Evolutionary conservation across 345 rosid species (phyloP).

Genomic region (Excoecaria cochinchinensis): DNA sequence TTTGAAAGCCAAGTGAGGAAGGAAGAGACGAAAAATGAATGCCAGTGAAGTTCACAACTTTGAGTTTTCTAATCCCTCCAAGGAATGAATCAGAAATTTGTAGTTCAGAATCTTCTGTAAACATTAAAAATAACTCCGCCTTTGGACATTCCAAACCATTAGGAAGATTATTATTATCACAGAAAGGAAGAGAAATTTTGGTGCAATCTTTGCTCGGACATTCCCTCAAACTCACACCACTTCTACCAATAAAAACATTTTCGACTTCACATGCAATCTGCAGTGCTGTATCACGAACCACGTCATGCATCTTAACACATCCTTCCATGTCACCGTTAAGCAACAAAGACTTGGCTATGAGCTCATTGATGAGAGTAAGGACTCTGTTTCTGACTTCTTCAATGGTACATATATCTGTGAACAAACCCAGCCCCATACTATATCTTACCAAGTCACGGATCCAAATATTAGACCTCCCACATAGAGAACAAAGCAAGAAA

Average conservation of each 20-base stretch:
- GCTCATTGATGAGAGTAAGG: too few species aligned
- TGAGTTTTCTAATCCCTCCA: background rate
- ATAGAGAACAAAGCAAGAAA: too few species aligned
- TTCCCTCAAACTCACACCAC: too few species aligned
- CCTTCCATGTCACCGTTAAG: background rate
- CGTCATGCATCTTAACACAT: background rate
- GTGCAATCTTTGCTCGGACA: too few species aligned
- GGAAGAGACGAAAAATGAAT: background rate
- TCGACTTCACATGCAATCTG: background rate
- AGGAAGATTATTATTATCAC: background rate
- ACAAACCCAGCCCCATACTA: too few species aligned
- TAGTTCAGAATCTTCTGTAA: background rate
- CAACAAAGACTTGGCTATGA: background rate
- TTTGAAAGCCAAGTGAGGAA: too few species aligned
- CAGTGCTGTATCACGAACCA: background rate
- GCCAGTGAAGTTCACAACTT: background rate
- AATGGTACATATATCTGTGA: too few species aligned
- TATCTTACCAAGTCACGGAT: too few species aligned
- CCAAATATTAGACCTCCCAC: too few species aligned
- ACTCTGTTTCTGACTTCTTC: too few species aligned
- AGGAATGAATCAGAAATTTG: constrained; percentile 1
- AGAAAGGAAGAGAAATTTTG: too few species aligned
- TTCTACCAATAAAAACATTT: too few species aligned
- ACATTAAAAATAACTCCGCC: background rate
- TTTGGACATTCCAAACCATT: background rate